Conservation (phyloP, 179 eudicot genomes). For the Silene noctiflora region DNA sequence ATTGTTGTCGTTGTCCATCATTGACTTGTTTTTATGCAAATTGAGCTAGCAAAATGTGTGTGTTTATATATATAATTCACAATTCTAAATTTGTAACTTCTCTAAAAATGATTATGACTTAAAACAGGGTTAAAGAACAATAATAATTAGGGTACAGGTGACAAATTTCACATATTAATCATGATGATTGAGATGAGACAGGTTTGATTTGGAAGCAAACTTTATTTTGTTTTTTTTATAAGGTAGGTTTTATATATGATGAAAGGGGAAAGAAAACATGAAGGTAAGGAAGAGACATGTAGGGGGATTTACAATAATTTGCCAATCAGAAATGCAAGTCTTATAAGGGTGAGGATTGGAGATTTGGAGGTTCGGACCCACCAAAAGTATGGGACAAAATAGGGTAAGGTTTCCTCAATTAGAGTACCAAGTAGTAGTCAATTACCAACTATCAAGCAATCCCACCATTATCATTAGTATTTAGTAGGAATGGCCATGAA, state of each 20-base stretch:
- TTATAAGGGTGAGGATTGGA: constrained; percentile 20
- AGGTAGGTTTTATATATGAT: not conserved
- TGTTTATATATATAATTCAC: not conserved
- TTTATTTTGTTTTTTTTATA: not conserved
- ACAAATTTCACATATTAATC: not conserved
- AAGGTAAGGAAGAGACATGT: not conserved
- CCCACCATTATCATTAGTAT: no score
- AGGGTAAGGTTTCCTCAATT: constrained; percentile 18
- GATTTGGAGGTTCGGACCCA: constrained; percentile 19
- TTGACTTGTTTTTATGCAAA: not conserved
- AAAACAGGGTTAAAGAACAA: no score
- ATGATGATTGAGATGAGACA: not conserved
- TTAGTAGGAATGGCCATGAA: no score
- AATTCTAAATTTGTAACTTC: not conserved
- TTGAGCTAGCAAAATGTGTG: not conserved
- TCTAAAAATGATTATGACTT: not conserved
- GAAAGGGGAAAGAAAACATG: not conserved
- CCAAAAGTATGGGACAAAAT: constrained; percentile 19
- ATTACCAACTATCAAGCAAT: no score
- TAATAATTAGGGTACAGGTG: not conserved
- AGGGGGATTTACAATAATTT: constrained; percentile 24
- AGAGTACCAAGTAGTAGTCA: not conserved
- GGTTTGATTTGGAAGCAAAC: not conserved
- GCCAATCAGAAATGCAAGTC: constrained; percentile 30
- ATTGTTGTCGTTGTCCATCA: not conserved